Base-by-base conservation (phyloP, 495 filamentous ascomycete genomes). In the Jackrogersella multiformis region DNA sequence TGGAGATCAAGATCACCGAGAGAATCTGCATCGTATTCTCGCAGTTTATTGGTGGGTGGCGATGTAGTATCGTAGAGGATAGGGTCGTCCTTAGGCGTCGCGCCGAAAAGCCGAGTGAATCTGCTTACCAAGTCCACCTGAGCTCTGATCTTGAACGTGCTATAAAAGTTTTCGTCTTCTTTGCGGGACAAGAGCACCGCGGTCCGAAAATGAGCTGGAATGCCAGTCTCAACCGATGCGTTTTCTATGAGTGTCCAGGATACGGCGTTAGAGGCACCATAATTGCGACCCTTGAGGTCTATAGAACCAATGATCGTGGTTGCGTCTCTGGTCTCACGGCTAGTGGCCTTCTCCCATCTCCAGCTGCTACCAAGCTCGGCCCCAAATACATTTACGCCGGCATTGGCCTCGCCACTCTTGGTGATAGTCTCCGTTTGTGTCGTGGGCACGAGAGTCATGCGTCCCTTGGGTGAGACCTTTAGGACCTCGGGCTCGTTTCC, bases 191-290 rank as follows among this genome's bases (percentile, higher is more conserved):
- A 51, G 49, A 76, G 10, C 7, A 76, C 69, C 12, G 68, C 70
- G 12, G 64, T 61, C 8, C 65, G 58, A 6, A 76, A 24, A 16
- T 53, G 52, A 2, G 35, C 56, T 0, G 73, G 73, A 0, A 73
- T 70, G 1, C 74, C 74, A 1, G 64, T 67, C 53, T 70, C 61
- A 8, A 53, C 51, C 4, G 48, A 48, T 13, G 23, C 6, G 39
- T 76, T 72, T 53, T 75, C 74, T 13, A 61, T 7, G 5, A 75
- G 44, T 0, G 61, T 59, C 74, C 74, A 75, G 2, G 42, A 55
- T 5, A 58, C 68, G 5, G 26, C 38, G 16, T 66, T 64, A 16
- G 56, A 36, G 21, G 38, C 28, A 1, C 73, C 73, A 13, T 32
- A 73, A 26, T 73, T 68, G 38, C 49, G 42, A 38, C 41, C 28